A percentile compares a stretch with the other conserved stretches of the same genome.
These are phyloP conservation scores for Trypanosoma theileri DNA, from an alignment of 208 protist species.

Conservation along the genomic window DNA sequence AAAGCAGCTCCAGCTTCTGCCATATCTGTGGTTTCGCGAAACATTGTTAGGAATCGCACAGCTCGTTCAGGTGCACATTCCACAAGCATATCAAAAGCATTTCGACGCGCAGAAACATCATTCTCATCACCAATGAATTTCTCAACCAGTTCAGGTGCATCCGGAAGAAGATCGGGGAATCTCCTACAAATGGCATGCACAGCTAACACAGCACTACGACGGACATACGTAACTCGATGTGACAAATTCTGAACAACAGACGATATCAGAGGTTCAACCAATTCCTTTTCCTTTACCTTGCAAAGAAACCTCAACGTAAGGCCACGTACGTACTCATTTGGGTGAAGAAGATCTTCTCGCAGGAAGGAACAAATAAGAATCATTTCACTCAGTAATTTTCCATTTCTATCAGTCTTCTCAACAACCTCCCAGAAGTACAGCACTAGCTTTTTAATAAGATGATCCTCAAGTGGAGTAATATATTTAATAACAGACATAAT, in stretches of 20 bases:
- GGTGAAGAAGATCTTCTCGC: constrained; percentile 96
- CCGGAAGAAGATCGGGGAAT: constrained; percentile 95
- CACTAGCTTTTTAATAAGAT: constrained; percentile 97
- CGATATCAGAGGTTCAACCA: constrained; percentile 97
- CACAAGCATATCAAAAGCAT: constrained; percentile 98
- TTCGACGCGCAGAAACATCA: constrained; percentile 94
- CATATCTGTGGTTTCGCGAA: constrained; percentile 85
- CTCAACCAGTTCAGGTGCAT: constrained; percentile 96
- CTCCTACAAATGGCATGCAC: constrained; percentile 93
- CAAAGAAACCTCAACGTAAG: constrained; percentile 97
- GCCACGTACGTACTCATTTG: constrained; percentile 98
- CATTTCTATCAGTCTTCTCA: constrained; percentile 94
- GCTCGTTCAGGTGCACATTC: constrained; percentile 93
- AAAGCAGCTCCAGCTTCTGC: constrained; percentile 91
- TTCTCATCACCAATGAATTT: constrained; percentile 85
- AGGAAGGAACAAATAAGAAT: constrained; percentile 98
- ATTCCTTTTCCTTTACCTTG: constrained; percentile 95
- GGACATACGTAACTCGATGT: constrained; percentile 95
- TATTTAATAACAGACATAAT: constrained; percentile 98
- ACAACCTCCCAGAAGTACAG: constrained; percentile 98
- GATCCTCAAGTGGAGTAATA: constrained; percentile 91
- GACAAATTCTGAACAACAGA: constrained; percentile 94
- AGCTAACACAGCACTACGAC: constrained; percentile 97
- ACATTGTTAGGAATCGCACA: constrained; percentile 87
- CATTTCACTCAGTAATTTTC: constrained; percentile 96